A percentile compares a stretch with the other conserved stretches of the same genome.
Conservation (phyloP, 2,329 filamentous ascomycete species). For the Penicillium decumbens region DNA sequence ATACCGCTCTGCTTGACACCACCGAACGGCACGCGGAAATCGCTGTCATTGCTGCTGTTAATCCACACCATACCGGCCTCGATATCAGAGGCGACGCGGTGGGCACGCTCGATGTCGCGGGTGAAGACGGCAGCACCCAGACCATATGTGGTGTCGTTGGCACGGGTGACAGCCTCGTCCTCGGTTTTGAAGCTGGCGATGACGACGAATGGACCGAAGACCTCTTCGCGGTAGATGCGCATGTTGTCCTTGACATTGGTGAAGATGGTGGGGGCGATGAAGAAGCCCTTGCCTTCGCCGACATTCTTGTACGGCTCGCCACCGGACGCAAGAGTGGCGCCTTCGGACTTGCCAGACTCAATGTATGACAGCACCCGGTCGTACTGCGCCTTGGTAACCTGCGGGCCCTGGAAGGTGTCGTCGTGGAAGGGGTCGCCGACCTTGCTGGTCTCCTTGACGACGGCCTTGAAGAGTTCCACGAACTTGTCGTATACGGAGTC, state of each 20-base stretch:
- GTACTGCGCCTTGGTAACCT: constrained; percentile 36
- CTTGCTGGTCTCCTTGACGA: constrained; percentile 31
- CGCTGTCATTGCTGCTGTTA: constrained; percentile 53
- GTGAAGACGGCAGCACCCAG: constrained; percentile 36
- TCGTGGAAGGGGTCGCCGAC: constrained; percentile 36
- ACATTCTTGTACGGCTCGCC: constrained; percentile 56
- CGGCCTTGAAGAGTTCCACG: constrained; percentile 31
- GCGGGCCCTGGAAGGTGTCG: constrained; percentile 37
- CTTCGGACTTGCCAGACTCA: constrained; percentile 63
- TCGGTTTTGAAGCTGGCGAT: constrained; percentile 56
- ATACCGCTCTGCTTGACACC: constrained; percentile 61
- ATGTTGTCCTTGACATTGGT: constrained; percentile 54
- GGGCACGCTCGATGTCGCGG: constrained; percentile 59
- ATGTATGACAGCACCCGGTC: constrained; percentile 63
- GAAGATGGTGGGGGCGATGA: constrained; percentile 58
- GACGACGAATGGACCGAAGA: constrained; percentile 60
- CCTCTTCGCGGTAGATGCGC: constrained; percentile 58
- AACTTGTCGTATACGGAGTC: constrained; percentile 38
- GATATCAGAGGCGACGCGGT: constrained; percentile 51
- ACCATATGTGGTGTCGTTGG: constrained; percentile 51
- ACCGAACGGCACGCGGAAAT: constrained; percentile 54
- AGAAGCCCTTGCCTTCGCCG: constrained; percentile 58
- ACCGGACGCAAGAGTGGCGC: constrained; percentile 62
- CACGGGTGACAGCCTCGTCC: constrained; percentile 54
- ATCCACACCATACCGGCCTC: constrained; percentile 69